Base-by-base conservation (phyloP, 2,329 filamentous ascomycete species). In the Epichloe amarillans region DNA sequence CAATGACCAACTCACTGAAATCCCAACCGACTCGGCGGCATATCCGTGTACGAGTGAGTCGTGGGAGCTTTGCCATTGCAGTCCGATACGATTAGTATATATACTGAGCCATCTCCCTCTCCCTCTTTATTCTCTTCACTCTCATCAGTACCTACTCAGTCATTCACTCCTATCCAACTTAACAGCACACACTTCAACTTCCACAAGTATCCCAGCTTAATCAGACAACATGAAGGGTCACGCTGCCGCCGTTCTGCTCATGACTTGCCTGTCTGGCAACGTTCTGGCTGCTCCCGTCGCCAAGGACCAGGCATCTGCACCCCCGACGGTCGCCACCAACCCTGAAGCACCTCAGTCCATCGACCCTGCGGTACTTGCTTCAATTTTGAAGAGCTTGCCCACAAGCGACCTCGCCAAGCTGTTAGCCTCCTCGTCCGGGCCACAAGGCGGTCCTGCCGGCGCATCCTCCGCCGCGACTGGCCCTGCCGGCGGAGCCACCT, bases 211-310 rank as follows among this genome's bases (percentile, higher is more conserved):
- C 35, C 23, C 47, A 26, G 10, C n/a, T 26, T 37, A 35, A 17
- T 11, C n/a, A n/a, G 14, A 2, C 21, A 46, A 41, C 14, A 50
- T 50, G 49, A 50, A 50, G 49, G 42, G 43, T 7, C 30, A n/a
- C 14, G 35, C 36, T 26, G 49, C 49, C 19, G 21, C 43, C 17
- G n/a, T 50, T 39, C 43, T 50, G 14, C 49, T 50, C 43, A 26
- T 50, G 23, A 41, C 49, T 17, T 50, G 49, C 43, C 43, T 41
- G 8, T 36, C 37, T n/a, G 37, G 49, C 43, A 50, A 37, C n/a
- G 43, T 41, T 30, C 19, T 50, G 21, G 49, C 49, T 30, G 17
- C 37, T 7, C 49, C 49, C 17, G 14, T 23, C 11, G 41, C n/a
- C 15, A 7, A 33, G 14, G 41, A 15, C 21, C 14, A 36, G 26